Evolutionary conservation across 768 basidiomycete species (phyloP).

Genomic region (Lepiota venenata): DNA sequence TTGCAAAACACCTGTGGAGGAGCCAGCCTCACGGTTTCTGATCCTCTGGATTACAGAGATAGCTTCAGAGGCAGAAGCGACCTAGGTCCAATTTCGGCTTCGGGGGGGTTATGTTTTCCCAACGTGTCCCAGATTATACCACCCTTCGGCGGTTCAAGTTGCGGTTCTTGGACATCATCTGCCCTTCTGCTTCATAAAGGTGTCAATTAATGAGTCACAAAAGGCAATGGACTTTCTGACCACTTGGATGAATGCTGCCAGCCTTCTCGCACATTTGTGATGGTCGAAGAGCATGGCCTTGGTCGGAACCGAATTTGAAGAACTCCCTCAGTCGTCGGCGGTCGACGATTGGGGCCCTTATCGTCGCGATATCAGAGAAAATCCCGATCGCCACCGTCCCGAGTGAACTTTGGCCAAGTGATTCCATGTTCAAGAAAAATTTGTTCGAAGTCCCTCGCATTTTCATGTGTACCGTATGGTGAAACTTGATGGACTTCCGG

Average conservation of each 20-base stretch:
- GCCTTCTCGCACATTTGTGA: neutral
- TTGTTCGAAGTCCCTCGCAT: neutral
- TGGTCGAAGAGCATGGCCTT: neutral
- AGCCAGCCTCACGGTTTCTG: neutral
- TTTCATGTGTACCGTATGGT: constrained; percentile 2
- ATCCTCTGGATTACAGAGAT: neutral
- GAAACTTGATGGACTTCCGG: constrained; percentile 7
- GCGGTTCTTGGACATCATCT: neutral
- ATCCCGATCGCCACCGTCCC: neutral
- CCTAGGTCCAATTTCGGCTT: constrained; percentile 4
- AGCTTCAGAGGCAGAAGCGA: constrained; percentile 4
- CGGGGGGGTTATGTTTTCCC: neutral
- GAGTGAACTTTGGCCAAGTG: neutral
- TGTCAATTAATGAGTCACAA: neutral
- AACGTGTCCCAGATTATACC: constrained; percentile 2
- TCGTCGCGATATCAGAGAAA: neutral
- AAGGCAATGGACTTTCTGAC: constrained; percentile 4
- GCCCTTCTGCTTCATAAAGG: neutral
- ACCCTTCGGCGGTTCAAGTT: neutral
- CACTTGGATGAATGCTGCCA: constrained; percentile 1
- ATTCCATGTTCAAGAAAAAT: constrained; percentile 1
- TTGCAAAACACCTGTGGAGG: neutral
- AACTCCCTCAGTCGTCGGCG: neutral
- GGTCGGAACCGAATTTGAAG: neutral
- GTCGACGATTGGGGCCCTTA: neutral